phyloP scores from a whole-genome alignment of 2,329 filamentous ascomycete genomes.

The Diaporthe velutina region DNA sequence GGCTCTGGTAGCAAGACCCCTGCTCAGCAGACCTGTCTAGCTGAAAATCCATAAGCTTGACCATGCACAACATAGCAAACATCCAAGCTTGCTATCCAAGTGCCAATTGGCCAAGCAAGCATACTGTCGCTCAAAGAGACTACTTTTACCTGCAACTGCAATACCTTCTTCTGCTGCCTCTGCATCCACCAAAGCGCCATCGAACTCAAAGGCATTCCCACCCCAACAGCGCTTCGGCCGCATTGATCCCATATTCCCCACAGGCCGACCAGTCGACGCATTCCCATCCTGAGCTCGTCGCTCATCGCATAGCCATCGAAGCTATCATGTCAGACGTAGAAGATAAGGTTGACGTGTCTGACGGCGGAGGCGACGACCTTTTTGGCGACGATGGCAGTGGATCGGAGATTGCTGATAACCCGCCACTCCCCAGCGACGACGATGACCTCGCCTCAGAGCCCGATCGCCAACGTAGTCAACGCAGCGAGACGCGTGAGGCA shows the following conservation, averaged over 20 bases:
- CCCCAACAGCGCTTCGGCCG: not conserved
- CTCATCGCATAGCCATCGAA: not conserved
- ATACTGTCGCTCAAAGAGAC: not conserved
- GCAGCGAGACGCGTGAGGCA: conserved; percentile 55
- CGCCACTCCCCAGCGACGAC: conserved; percentile 67
- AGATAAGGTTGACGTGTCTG: conserved; percentile 62
- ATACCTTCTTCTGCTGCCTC: not conserved
- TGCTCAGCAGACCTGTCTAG: conserved; percentile 4
- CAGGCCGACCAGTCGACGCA: not conserved
- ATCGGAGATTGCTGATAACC: conserved; percentile 50
- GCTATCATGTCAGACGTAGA: conserved; percentile 68
- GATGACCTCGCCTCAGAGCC: conserved; percentile 67
- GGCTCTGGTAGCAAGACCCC: not conserved
- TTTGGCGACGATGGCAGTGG: conserved; percentile 73
- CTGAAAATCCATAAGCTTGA: conserved; percentile 22
- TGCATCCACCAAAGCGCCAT: not conserved
- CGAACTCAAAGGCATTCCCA: not conserved
- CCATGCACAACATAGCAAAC: conserved; percentile 4
- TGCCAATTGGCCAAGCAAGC: not conserved
- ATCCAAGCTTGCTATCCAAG: not conserved
- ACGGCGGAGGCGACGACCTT: conserved; percentile 71
- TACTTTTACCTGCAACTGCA: not conserved
- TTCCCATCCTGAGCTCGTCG: not conserved
- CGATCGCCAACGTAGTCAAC: conserved; percentile 40
- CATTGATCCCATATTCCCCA: not conserved